phyloP scores from a whole-genome alignment of 495 filamentous ascomycete species.

The Penicillium parvum region DNA sequence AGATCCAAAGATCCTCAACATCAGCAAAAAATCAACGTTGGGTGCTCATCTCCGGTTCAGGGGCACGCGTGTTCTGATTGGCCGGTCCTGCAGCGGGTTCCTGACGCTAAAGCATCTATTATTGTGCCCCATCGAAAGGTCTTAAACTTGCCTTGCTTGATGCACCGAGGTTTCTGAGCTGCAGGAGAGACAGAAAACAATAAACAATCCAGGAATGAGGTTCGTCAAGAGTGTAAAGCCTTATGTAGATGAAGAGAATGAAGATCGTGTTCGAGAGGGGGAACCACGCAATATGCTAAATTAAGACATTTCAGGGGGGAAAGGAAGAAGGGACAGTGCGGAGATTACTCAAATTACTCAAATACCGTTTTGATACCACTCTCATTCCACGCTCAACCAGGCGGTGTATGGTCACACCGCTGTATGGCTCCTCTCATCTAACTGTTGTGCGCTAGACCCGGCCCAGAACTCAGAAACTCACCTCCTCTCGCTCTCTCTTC shows the following conservation, averaged over 20 bases:
- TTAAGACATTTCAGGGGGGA: conserved; percentile 6
- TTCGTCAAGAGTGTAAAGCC: background rate
- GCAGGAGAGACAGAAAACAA: background rate
- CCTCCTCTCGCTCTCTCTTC: conserved; percentile 1
- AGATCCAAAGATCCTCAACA: too few species aligned
- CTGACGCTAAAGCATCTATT: conserved; percentile 28
- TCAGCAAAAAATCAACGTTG: too few species aligned
- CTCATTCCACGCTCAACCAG: background rate
- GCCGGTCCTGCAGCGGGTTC: conserved; percentile 19
- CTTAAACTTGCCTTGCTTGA: conserved; percentile 13
- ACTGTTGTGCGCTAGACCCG: conserved; percentile 1
- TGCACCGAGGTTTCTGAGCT: conserved; percentile 7
- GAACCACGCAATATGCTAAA: background rate
- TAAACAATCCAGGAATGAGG: background rate
- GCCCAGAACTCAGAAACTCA: conserved; percentile 13
- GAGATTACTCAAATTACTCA: too few species aligned
- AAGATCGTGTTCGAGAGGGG: background rate
- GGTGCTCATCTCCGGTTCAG: conserved; percentile 22
- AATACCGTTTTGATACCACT: too few species aligned
- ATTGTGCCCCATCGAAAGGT: conserved; percentile 2
- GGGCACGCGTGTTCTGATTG: conserved; percentile 22
- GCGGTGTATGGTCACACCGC: background rate
- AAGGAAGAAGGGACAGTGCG: background rate
- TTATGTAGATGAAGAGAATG: background rate
- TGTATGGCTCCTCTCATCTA: too few species aligned